Conservation (phyloP, 176 grass and related monocot species). For the Carex littledalei region DNA sequence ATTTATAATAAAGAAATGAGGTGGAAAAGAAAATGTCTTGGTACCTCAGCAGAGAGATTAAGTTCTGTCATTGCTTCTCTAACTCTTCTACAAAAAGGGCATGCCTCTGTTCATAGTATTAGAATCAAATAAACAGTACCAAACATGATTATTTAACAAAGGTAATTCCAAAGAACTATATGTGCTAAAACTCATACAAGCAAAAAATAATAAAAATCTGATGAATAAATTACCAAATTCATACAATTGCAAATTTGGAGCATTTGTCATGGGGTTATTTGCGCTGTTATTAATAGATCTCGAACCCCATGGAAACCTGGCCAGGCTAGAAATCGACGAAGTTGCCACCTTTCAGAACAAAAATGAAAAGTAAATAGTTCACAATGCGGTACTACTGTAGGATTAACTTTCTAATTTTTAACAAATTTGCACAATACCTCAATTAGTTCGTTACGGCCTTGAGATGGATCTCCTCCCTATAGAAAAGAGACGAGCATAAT, state of each 20-base stretch:
- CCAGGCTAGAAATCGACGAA: conserved; percentile 83
- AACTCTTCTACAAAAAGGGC: conserved; percentile 92
- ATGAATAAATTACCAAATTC: conserved; percentile 74
- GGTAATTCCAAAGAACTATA: neutral
- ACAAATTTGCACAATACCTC: conserved; percentile 45
- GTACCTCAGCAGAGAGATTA: conserved; percentile 76
- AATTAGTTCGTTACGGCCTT: conserved; percentile 56
- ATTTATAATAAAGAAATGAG: neutral
- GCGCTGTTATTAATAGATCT: conserved; percentile 32
- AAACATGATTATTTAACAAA: neutral
- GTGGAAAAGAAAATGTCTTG: neutral
- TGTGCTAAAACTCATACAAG: neutral
- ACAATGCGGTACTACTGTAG: neutral
- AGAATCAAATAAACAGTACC: neutral
- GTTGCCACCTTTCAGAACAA: conserved; percentile 39
- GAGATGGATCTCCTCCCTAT: conserved; percentile 78
- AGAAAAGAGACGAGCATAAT: neutral
- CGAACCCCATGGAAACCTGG: conserved; percentile 84
- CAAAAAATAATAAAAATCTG: neutral
- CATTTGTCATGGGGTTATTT: neutral
- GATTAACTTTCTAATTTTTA: neutral
- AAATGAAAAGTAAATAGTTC: neutral
- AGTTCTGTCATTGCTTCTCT: conserved; percentile 93
- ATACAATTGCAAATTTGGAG: conserved; percentile 60
- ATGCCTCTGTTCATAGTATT: conserved; percentile 67